Evolutionary conservation across 208 protist genomes (phyloP).

Genomic region (Trypanosoma theileri): DNA sequence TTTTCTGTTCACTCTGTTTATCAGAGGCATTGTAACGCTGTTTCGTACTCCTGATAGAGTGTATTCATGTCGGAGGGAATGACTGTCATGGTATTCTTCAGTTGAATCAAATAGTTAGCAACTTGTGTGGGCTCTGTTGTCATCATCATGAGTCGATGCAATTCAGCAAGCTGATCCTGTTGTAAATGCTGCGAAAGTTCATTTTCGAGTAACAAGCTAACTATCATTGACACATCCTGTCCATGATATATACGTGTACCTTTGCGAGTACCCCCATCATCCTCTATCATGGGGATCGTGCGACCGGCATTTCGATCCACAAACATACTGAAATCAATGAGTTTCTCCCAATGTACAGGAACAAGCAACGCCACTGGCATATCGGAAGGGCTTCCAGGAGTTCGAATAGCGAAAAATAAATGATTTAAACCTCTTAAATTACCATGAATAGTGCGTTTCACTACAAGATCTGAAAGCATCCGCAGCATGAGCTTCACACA

Average conservation of each 20-base stretch:
- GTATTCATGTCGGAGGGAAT: slow-evolving; percentile 49
- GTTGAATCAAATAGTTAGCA: slow-evolving; percentile 69
- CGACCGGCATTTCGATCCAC: slow-evolving; percentile 81
- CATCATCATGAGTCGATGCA: slow-evolving; percentile 64
- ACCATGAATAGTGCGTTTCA: slow-evolving; percentile 72
- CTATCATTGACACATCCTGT: slow-evolving; percentile 50
- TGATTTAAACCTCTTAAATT: slow-evolving; percentile 52
- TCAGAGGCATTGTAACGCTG: slow-evolving; percentile 27
- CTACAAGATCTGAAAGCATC: slow-evolving; percentile 62
- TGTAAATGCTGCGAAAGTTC: slow-evolving; percentile 45
- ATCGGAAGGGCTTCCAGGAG: neutral
- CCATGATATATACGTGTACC: slow-evolving; percentile 48
- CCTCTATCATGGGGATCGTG: slow-evolving; percentile 60
- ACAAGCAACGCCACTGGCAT: slow-evolving; percentile 42
- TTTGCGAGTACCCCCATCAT: slow-evolving; percentile 22
- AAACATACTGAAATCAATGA: slow-evolving; percentile 89
- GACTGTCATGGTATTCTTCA: slow-evolving; percentile 64
- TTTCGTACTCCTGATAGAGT: slow-evolving; percentile 44
- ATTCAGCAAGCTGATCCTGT: slow-evolving; percentile 46
- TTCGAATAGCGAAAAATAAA: slow-evolving; percentile 54
- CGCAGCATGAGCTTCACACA: slow-evolving; percentile 54
- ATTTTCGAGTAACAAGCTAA: slow-evolving; percentile 60
- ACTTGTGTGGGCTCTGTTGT: slow-evolving; percentile 66
- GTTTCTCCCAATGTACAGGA: slow-evolving; percentile 80
- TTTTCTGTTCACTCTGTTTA: neutral